Conservation (phyloP, 2,329 filamentous ascomycete species). For the Trichophyton verrucosum region DNA sequence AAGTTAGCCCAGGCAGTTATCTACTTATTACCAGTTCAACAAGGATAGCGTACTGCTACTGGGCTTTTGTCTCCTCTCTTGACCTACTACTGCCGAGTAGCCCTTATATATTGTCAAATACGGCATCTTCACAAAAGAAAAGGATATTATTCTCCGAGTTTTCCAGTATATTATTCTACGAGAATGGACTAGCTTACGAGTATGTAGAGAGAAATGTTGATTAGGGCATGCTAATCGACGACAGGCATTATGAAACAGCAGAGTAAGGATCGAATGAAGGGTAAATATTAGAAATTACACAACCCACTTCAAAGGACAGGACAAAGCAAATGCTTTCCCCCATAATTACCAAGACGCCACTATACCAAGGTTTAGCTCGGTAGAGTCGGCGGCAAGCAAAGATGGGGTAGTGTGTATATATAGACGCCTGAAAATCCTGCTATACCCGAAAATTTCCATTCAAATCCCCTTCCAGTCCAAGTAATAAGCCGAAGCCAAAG, state of each 20-base stretch:
- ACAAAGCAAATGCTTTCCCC: not conserved
- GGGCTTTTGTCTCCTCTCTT: too few relatives aligned
- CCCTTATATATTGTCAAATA: too few relatives aligned
- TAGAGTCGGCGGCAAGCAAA: not conserved
- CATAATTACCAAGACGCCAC: not conserved
- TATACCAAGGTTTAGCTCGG: not conserved
- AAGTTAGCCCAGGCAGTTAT: too few relatives aligned
- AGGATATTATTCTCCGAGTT: too few relatives aligned
- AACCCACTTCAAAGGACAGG: not conserved
- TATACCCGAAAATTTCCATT: not conserved
- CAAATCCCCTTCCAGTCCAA: not conserved
- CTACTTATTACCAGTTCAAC: too few relatives aligned
- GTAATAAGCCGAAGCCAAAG: not conserved
- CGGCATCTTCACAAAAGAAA: too few relatives aligned
- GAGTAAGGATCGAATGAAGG: not conserved
- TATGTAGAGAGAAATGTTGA: not conserved
- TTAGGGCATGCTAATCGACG: not conserved
- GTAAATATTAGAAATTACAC: constrained; percentile 1
- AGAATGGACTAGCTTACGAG: not conserved
- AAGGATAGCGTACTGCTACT: too few relatives aligned
- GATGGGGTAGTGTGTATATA: not conserved
- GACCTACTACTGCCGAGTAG: too few relatives aligned
- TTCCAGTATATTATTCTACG: too few relatives aligned
- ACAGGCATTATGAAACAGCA: not conserved
- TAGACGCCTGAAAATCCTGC: not conserved